Percentiles rank a stretch among this genome's conserved stretches.
Evolutionary conservation across 768 basidiomycete genomes (phyloP).

Genomic region (Pilatotrama ljubarskyi): DNA sequence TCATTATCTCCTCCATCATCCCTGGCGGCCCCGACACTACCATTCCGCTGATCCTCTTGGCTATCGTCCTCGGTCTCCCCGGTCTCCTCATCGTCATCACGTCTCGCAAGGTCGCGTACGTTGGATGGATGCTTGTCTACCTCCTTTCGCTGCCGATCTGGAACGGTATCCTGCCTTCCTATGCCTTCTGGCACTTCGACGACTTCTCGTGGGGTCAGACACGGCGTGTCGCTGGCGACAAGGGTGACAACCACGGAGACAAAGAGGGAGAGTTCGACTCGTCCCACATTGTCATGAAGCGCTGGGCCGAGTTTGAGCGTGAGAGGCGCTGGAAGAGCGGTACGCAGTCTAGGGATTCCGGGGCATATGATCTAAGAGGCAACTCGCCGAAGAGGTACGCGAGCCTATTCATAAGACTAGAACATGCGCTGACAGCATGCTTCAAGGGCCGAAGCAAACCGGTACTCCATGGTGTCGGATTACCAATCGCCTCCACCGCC

Average conservation of each 20-base stretch:
- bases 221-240: slow-evolving; percentile 74
- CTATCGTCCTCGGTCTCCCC: slow-evolving; percentile 93
- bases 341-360: slow-evolving; percentile 77
- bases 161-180: slow-evolving; percentile 95
- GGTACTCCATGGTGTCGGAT: slow-evolving; percentile 76
- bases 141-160: slow-evolving; percentile 91
- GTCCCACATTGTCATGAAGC: slow-evolving; percentile 96
- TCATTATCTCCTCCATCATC: slow-evolving; percentile 85
- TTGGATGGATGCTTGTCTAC: slow-evolving; percentile 98
- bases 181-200: slow-evolving; percentile 99
- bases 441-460: slow-evolving; percentile 39
- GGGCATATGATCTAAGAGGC: slow-evolving; percentile 54
- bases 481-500: slow-evolving; percentile 64
- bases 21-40: slow-evolving; percentile 76
- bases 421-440: slow-evolving; percentile 1
- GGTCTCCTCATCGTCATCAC: slow-evolving; percentile 96
- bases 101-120: slow-evolving; percentile 87
- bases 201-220: slow-evolving; percentile 99
- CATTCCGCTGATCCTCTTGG: slow-evolving; percentile 90
- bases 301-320: slow-evolving; percentile 97
- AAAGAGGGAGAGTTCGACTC: slow-evolving; percentile 99
- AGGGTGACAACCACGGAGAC: slow-evolving; percentile 69
- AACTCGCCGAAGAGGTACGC: slow-evolving; percentile 59
- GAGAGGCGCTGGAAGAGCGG: slow-evolving; percentile 93
- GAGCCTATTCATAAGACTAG: slow-evolving; percentile 6